These are phyloP conservation scores for Zygotorulaspora mrakii DNA, from an alignment of 1,139 yeast genomes.

Conservation along the genomic window DNA sequence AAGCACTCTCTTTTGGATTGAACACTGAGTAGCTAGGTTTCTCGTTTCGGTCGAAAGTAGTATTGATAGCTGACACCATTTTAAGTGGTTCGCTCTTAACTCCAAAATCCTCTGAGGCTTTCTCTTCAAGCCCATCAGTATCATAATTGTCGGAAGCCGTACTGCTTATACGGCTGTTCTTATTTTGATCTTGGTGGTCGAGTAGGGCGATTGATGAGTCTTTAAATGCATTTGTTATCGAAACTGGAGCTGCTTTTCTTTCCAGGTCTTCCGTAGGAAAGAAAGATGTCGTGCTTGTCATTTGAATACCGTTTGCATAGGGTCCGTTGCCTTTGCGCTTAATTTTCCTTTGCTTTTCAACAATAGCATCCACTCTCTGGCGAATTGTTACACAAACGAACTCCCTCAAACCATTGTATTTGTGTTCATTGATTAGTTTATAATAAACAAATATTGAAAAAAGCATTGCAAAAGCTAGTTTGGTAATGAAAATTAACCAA, in stretches of 20 bases:
- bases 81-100: conserved; percentile 9
- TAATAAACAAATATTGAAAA: conserved; percentile 54
- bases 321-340: conserved; percentile 6
- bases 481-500: conserved; percentile 66
- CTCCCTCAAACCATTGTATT: conserved; percentile 27
- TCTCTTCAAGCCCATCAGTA: conserved; percentile 6
- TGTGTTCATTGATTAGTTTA: conserved; percentile 37
- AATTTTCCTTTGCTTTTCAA: conserved; percentile 21
- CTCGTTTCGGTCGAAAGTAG: not conserved
- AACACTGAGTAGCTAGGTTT: not conserved
- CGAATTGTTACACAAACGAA: conserved; percentile 31
- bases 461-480: conserved; percentile 55
- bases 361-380: conserved; percentile 28
- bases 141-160: conserved; percentile 5
- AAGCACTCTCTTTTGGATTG: not conserved
- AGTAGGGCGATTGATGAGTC: conserved; percentile 11
- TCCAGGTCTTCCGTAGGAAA: conserved; percentile 9
- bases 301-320: conserved; percentile 4
- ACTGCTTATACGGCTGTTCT: conserved; percentile 6
- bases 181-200: conserved; percentile 3
- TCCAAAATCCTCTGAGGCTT: conserved; percentile 3
- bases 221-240: conserved; percentile 4
- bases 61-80: conserved; percentile 10
- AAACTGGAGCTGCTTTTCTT: conserved; percentile 3
- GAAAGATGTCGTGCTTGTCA: conserved; percentile 5